Percentiles rank a stretch among this genome's conserved stretches.
These are phyloP conservation scores for Zelopaecilomyces penicillatus DNA, from an alignment of 2,329 filamentous ascomycete genomes.

Conservation along the genomic window DNA sequence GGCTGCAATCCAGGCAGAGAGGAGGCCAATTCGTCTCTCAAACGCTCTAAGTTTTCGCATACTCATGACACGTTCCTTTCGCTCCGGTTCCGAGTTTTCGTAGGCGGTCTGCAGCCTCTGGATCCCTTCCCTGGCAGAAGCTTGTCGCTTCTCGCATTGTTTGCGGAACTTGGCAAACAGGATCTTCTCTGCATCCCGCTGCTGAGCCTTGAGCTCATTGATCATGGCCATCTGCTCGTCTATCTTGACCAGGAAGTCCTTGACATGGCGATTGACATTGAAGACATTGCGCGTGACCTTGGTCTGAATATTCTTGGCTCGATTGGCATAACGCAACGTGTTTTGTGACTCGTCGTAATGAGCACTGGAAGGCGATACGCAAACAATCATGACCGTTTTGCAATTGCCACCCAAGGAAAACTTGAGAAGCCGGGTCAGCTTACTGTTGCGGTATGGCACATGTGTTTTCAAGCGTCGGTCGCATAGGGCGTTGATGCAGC, in stretches of 20 bases:
- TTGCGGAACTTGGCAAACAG: conserved; percentile 88
- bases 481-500: conserved; percentile 97
- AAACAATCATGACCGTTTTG: conserved; percentile 99
- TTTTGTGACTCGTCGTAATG: conserved; percentile 99
- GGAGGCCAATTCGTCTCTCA: conserved; percentile 72
- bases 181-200: conserved; percentile 75
- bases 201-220: conserved; percentile 87
- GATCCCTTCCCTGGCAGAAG: conserved; percentile 67
- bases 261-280: conserved; percentile 97
- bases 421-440: conserved; percentile 88
- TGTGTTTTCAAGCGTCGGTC: conserved; percentile 87
- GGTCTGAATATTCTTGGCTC: conserved; percentile 98
- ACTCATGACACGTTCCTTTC: conserved; percentile 67
- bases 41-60: conserved; percentile 79
- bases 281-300: conserved; percentile 99
- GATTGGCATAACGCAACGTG: conserved; percentile 91
- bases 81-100: conserved; percentile 68
- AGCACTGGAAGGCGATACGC: conserved; percentile 88
- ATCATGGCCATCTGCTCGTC: conserved; percentile 97
- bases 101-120: conserved; percentile 73
- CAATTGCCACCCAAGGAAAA: conserved; percentile 97
- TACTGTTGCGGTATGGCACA: conserved; percentile 95
- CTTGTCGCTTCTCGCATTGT: conserved; percentile 76
- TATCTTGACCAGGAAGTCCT: conserved; percentile 98
- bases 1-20: conserved; percentile 88